A percentile compares a stretch with the other conserved stretches of the same genome.
phyloP scores from a whole-genome alignment of 2,329 filamentous ascomycete genomes.

The Exophiala aquamarina region DNA sequence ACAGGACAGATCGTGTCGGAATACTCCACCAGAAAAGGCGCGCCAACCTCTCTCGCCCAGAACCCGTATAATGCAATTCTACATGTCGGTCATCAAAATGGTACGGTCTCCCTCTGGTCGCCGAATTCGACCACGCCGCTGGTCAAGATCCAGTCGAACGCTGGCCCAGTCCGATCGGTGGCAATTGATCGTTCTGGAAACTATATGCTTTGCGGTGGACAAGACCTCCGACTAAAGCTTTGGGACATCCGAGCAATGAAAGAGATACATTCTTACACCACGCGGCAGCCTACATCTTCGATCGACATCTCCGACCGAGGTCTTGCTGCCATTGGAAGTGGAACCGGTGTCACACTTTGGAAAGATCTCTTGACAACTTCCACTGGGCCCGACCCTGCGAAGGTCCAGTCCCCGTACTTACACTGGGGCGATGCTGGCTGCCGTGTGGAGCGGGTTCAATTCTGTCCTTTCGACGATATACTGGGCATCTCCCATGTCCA shows the following conservation, averaged over 20 bases:
- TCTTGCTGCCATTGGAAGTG: slow-evolving; percentile 86
- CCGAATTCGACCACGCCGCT: slow-evolving; percentile 83
- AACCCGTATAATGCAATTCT: slow-evolving; percentile 92
- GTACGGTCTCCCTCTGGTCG: slow-evolving; percentile 92
- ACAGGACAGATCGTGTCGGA: slow-evolving; percentile 88
- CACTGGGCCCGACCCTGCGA: slow-evolving; percentile 67
- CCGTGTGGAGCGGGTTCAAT: slow-evolving; percentile 75
- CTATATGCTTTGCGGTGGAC: slow-evolving; percentile 93
- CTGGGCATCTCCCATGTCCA: slow-evolving; percentile 80
- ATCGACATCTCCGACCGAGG: slow-evolving; percentile 86
- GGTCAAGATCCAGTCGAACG: slow-evolving; percentile 87
- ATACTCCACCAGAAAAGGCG: slow-evolving; percentile 78
- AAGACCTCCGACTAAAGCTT: slow-evolving; percentile 87
- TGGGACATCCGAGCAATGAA: slow-evolving; percentile 96
- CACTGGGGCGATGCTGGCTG: slow-evolving; percentile 78
- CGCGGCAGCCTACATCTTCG: slow-evolving; percentile 76
- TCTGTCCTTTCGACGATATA: slow-evolving; percentile 95
- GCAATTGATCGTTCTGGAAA: slow-evolving; percentile 85
- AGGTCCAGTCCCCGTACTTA: slow-evolving; percentile 88
- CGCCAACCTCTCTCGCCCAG: slow-evolving; percentile 78
- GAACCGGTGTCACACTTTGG: slow-evolving; percentile 87
- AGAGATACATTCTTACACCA: slow-evolving; percentile 86
- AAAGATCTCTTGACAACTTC: slow-evolving; percentile 81
- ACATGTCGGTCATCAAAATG: slow-evolving; percentile 92
- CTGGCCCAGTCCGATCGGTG: slow-evolving; percentile 80